Evolutionary conservation across 2,329 filamentous ascomycete genomes (phyloP).

Genomic region (Didymella arachidicola): DNA sequence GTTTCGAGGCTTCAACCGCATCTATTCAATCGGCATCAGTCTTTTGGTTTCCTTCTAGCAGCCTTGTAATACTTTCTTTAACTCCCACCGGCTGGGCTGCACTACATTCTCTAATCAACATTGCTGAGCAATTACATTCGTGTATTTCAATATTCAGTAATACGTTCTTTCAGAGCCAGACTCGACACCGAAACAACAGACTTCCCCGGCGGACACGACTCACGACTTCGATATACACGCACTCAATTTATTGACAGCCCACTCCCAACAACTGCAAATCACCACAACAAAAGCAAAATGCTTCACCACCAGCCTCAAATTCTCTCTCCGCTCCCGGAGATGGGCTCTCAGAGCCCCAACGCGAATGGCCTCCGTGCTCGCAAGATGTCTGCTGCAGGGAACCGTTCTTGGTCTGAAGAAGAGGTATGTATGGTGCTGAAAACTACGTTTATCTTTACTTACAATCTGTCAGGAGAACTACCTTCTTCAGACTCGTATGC

Average conservation of each 20-base stretch:
- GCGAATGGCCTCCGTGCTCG: slow-evolving; percentile 67
- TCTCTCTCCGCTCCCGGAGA: slow-evolving; percentile 50
- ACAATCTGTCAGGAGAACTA: slow-evolving; percentile 73
- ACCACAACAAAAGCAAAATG: slow-evolving; percentile 34
- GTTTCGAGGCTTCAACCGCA: slow-evolving; percentile 49
- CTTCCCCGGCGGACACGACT: slow-evolving; percentile 37
- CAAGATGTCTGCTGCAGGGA: slow-evolving; percentile 75
- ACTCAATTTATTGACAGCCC: slow-evolving; percentile 47
- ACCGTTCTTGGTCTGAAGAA: slow-evolving; percentile 84
- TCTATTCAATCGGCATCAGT: slow-evolving; percentile 50
- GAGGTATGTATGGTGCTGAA: slow-evolving; percentile 64
- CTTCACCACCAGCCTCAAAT: slow-evolving; percentile 51
- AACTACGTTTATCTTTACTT: slow-evolving; percentile 13
- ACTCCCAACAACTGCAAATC: slow-evolving; percentile 7
- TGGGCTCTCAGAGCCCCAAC: slow-evolving; percentile 41
- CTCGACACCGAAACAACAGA: slow-evolving; percentile 60
- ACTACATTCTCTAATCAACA: slow-evolving; percentile 60
- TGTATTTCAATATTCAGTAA: slow-evolving; percentile 45
- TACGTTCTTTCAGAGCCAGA: slow-evolving; percentile 51
- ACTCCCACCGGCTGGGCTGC: slow-evolving; percentile 64
- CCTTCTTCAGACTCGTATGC: slow-evolving; percentile 80
- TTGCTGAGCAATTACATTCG: slow-evolving; percentile 53
- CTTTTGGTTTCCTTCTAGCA: slow-evolving; percentile 51
- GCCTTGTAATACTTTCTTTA: slow-evolving; percentile 58
- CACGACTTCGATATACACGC: slow-evolving; percentile 33